Evolutionary conservation across 176 grass and related monocot species (phyloP).

Genomic region (Dactylis glomerata): DNA sequence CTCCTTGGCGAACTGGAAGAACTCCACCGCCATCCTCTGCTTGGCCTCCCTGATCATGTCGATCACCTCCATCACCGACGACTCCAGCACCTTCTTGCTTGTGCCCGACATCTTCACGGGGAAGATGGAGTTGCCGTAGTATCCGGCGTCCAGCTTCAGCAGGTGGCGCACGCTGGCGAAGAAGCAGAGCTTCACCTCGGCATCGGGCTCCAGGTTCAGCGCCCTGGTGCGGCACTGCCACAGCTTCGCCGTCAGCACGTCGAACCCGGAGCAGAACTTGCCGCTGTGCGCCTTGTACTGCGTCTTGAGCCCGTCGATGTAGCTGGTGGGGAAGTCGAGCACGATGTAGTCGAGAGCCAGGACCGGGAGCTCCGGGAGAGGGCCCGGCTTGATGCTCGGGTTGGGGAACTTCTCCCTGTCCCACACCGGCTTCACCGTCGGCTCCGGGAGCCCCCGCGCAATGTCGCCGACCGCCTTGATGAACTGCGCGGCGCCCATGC

Average conservation of each 20-base stretch:
- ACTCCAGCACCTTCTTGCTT: slow-evolving; percentile 4
- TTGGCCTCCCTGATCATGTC: slow-evolving; percentile 59
- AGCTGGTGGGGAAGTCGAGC: slow-evolving; percentile 43
- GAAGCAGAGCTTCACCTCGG: slow-evolving; percentile 55
- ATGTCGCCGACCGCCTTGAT: slow-evolving; percentile 58
- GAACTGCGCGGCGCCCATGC: slow-evolving; percentile 57
- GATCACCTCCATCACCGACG: slow-evolving; percentile 48
- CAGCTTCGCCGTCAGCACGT: slow-evolving; percentile 52
- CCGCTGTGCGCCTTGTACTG: slow-evolving; percentile 57
- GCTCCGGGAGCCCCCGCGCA: slow-evolving; percentile 49
- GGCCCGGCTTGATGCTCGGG: slow-evolving; percentile 42
- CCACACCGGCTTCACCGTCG: slow-evolving; percentile 50
- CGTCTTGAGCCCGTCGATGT: slow-evolving; percentile 51
- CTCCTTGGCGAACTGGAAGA: slow-evolving; percentile 64
- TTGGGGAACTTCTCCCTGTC: slow-evolving; percentile 56
- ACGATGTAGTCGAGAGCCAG: slow-evolving; percentile 43
- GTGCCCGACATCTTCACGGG: slow-evolving; percentile 41
- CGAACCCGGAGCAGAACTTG: slow-evolving; percentile 65
- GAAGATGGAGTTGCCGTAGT: slow-evolving; percentile 81
- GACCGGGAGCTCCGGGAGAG: slow-evolving; percentile 43
- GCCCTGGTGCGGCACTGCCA: slow-evolving; percentile 64
- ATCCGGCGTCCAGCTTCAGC: slow-evolving; percentile 44
- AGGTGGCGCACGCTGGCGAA: slow-evolving; percentile 57
- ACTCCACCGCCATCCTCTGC: slow-evolving; percentile 46
- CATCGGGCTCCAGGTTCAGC: slow-evolving; percentile 25